Conservation (phyloP, 2,329 filamentous ascomycete genomes). For the Aureobasidium zeae region DNA sequence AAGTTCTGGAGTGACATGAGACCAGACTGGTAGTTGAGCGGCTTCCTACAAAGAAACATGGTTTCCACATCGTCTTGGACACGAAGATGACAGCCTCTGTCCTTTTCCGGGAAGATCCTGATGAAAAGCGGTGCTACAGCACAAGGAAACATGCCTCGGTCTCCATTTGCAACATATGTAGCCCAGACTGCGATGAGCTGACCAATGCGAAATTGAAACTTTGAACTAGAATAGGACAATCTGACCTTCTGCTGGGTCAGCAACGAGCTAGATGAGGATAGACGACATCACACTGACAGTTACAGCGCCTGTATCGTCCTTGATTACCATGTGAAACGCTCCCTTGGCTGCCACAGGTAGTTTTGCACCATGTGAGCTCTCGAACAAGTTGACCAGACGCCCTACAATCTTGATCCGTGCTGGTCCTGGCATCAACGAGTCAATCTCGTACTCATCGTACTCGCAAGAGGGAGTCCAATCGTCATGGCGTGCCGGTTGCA, state of each 20-base stretch:
- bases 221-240: constrained; percentile 40
- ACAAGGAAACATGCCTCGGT: constrained; percentile 33
- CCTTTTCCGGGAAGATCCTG: constrained; percentile 50
- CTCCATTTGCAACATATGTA: constrained; percentile 44
- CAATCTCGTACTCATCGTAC: constrained; percentile 39
- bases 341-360: constrained; percentile 40
- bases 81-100: constrained; percentile 45
- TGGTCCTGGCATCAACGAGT: constrained; percentile 41
- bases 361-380: constrained; percentile 35
- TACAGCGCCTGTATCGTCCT: constrained; percentile 47
- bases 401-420: constrained; percentile 45
- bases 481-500: constrained; percentile 19
- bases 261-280: not conserved
- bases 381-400: constrained; percentile 47
- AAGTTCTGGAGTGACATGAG: constrained; percentile 51
- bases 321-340: constrained; percentile 46
- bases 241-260: constrained; percentile 34
- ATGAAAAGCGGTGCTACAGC: constrained; percentile 42
- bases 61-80: constrained; percentile 43
- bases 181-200: constrained; percentile 50
- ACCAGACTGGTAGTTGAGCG: constrained; percentile 35
- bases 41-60: constrained; percentile 36
- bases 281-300: constrained; percentile 32
- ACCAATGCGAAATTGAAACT: constrained; percentile 41
- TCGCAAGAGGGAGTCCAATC: constrained; percentile 42